Conservation (phyloP, 2,329 filamentous ascomycete species). For the Lasiodiplodia hormozganensis region DNA sequence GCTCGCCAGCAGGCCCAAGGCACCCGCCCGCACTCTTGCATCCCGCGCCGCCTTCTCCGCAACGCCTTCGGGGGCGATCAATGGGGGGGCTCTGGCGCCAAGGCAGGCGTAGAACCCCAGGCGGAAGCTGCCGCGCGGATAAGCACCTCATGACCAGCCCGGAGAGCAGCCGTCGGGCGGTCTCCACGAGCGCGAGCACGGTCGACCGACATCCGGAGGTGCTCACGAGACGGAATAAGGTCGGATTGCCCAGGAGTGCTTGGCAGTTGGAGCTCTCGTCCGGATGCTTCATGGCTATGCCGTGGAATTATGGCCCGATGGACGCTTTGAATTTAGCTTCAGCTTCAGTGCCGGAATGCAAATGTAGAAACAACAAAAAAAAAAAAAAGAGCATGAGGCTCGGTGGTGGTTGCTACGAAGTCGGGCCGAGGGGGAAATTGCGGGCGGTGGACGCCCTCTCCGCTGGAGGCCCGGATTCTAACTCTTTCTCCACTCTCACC, state of each 20-base stretch:
- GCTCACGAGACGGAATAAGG: neutral
- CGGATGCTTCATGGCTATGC: too few relatives aligned
- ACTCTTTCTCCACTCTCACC: constrained; percentile 21
- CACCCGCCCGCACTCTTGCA: neutral
- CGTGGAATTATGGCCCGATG: too few relatives aligned
- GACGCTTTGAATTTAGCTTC: too few relatives aligned
- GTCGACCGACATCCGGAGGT: neutral
- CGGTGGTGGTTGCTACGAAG: neutral
- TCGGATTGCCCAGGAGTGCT: too few relatives aligned
- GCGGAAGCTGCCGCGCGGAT: neutral
- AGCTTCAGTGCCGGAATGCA: too few relatives aligned
- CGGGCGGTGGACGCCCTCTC: neutral
- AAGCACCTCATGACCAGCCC: neutral
- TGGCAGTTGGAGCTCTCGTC: too few relatives aligned
- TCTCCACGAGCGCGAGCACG: neutral
- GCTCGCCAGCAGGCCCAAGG: neutral
- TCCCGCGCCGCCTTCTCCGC: neutral
- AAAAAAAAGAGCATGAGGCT: too few relatives aligned
- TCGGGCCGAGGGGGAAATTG: constrained; percentile 17
- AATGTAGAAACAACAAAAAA: too few relatives aligned
- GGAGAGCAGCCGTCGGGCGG: neutral
- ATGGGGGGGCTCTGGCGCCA: neutral
- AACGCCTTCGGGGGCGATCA: neutral
- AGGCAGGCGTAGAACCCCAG: neutral
- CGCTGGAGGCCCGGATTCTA: constrained; percentile 25